Percentiles rank a stretch among this genome's conserved stretches.
Conservation (phyloP, 306 rosid species). For the Cucurbita argyrosperma region DNA sequence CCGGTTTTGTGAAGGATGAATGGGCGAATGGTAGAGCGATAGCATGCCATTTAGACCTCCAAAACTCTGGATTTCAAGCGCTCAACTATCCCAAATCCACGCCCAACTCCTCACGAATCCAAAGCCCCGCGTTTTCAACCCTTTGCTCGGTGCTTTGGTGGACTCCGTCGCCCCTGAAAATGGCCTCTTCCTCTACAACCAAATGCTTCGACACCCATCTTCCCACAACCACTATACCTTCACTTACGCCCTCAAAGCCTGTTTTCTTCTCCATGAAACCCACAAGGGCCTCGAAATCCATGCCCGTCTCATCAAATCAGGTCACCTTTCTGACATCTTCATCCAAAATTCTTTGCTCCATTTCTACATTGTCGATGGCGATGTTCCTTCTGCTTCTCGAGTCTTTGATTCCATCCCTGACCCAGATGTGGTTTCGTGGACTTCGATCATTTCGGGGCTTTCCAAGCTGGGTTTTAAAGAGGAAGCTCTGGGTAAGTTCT, state of each 20-base stretch:
- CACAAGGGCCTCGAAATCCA: conserved; percentile 57
- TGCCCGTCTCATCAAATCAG: conserved; percentile 41
- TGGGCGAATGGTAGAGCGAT: background rate
- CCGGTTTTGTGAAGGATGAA: background rate
- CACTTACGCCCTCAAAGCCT: conserved; percentile 56
- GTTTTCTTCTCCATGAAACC: conserved; percentile 20
- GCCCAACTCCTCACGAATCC: conserved; percentile 41
- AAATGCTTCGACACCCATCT: conserved; percentile 39
- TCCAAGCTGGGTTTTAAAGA: conserved; percentile 46
- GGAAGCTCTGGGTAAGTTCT: conserved; percentile 39
- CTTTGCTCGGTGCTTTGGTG: conserved; percentile 21
- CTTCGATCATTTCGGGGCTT: conserved; percentile 51
- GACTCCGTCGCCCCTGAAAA: conserved; percentile 28
- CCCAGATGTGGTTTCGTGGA: conserved; percentile 74
- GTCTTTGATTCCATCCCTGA: conserved; percentile 27
- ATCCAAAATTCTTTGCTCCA: conserved; percentile 56
- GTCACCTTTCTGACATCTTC: conserved; percentile 42
- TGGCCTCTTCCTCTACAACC: conserved; percentile 51
- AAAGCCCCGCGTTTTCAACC: conserved; percentile 32
- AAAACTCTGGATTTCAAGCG: background rate
- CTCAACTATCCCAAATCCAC: conserved; percentile 23
- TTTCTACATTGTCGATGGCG: conserved; percentile 27
- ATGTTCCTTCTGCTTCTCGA: conserved; percentile 31
- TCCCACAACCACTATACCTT: conserved; percentile 63
- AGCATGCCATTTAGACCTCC: background rate